Conservation (phyloP, 1,284 basidiomycete genomes). For the Neolentinus lepideus region DNA sequence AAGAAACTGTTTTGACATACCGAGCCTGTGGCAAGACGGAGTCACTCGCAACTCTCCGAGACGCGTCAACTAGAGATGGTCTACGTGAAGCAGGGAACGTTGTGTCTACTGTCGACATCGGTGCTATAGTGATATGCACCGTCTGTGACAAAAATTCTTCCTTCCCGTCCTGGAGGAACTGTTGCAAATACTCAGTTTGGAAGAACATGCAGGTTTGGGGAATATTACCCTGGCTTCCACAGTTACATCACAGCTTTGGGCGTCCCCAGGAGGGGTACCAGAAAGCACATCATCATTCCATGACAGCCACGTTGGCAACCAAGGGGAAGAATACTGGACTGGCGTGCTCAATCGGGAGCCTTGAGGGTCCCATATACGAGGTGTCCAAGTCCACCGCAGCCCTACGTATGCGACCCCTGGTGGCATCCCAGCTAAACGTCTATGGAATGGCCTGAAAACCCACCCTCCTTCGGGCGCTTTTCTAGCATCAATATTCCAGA, state of each 20-base stretch:
- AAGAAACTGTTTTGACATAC: constrained; percentile 24
- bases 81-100: constrained; percentile 50
- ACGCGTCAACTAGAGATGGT: constrained; percentile 54
- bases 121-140: constrained; percentile 66
- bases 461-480: constrained; percentile 74
- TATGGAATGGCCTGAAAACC: constrained; percentile 89
- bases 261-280: constrained; percentile 65
- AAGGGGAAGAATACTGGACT: constrained; percentile 76
- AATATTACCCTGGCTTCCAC: constrained; percentile 60
- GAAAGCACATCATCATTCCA: constrained; percentile 81
- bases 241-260: constrained; percentile 65
- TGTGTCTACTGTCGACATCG: constrained; percentile 58
- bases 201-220: constrained; percentile 5
- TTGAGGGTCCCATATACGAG: constrained; percentile 97
- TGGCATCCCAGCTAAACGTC: constrained; percentile 78
- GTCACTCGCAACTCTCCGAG: constrained; percentile 58
- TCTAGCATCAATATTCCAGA: constrained; percentile 98
- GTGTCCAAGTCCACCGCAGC: constrained; percentile 86
- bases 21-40: constrained; percentile 34
- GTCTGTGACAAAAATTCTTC: constrained; percentile 61
- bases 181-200: constrained; percentile 10
- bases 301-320: constrained; percentile 78
- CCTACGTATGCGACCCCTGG: constrained; percentile 80
- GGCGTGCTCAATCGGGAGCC: constrained; percentile 74
- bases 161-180: constrained; percentile 69